Base-by-base conservation (phyloP, 1,284 basidiomycete genomes). In the Golubevia sp. region DNA sequence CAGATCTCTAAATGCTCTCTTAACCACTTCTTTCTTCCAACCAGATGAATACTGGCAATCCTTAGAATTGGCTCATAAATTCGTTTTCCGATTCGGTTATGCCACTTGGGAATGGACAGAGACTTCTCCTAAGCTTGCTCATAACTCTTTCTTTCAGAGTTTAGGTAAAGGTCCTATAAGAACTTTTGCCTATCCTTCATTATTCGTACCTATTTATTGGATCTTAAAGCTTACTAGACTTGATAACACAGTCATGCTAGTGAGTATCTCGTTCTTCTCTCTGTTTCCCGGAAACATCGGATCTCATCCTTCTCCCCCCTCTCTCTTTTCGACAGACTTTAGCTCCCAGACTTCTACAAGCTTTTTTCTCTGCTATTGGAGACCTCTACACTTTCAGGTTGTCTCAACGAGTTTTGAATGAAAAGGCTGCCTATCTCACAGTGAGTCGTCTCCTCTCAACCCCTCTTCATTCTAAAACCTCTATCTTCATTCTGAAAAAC, bases 21-120 rank as follows among this genome's bases (percentile, higher is more conserved):
- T 86, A 24, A 94, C 92, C 0, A 88, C 88, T 56, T 94, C 94
- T 0, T 93, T 92, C 86, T 99, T 99, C 83, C 95, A 98, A 83
- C 96, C 97, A 1, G 97, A 99, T 85, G 97, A 99, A 85, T 97
- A 93, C 85, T 98, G 91, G 77, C 97, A 99, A 82, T 89, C 94
- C 7, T 88, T 97, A 50, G 97, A 99, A 82, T 91, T 94, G 27
- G 97, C 97, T 0, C 92, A 98, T 82, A 87, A 87, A 58, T 84
- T 91, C 52, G 92, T 96, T 60, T 99, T 93, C 83, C 94, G 94
- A 30, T 94, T 93, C 84, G 97, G 94, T 0, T 89, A 91, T 76
- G 86, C 93, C 48, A 97, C 94, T 26, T 99, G 97, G 97, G 97
- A 99, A 86, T 99, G 97, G 97, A 60, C n/a, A 7, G 52, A 18